Evolutionary conservation across 805 yeast genomes (phyloP).

Genomic region (Myxozyma neotropica): DNA sequence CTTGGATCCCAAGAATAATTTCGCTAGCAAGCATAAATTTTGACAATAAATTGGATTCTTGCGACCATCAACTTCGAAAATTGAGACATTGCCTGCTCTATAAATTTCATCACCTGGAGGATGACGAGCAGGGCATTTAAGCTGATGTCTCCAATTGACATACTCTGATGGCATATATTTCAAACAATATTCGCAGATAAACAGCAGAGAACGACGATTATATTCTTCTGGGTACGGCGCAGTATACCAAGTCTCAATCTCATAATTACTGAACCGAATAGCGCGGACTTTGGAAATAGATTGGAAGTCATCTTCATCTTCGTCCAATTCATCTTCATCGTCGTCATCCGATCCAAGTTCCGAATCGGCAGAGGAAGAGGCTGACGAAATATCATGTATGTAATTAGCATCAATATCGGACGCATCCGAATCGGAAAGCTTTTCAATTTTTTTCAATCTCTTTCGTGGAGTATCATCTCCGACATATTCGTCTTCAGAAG

Average conservation of each 20-base stretch:
- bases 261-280: conserved; percentile 70
- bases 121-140: conserved; percentile 68
- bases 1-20: conserved; percentile 84
- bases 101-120: conserved; percentile 96
- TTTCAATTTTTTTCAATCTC: background rate
- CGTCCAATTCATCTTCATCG: conserved; percentile 9
- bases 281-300: conserved; percentile 53
- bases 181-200: conserved; percentile 82
- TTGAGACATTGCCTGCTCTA: conserved; percentile 65
- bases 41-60: conserved; percentile 82
- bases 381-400: background rate
- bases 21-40: conserved; percentile 85
- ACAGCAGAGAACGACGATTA: conserved; percentile 60
- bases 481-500: background rate
- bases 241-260: conserved; percentile 88
- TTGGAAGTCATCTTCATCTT: conserved; percentile 33
- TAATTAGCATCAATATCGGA: background rate
- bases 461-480: background rate
- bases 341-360: background rate
- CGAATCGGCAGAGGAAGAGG: background rate
- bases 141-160: conserved; percentile 65
- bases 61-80: conserved; percentile 93
- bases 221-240: conserved; percentile 93
- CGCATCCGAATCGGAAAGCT: background rate
- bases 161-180: conserved; percentile 74